Percentiles rank a stretch among this genome's conserved stretches.
Evolutionary conservation across 2,329 filamentous ascomycete species (phyloP).

Genomic region (Thermothelomyces thermophilus): DNA sequence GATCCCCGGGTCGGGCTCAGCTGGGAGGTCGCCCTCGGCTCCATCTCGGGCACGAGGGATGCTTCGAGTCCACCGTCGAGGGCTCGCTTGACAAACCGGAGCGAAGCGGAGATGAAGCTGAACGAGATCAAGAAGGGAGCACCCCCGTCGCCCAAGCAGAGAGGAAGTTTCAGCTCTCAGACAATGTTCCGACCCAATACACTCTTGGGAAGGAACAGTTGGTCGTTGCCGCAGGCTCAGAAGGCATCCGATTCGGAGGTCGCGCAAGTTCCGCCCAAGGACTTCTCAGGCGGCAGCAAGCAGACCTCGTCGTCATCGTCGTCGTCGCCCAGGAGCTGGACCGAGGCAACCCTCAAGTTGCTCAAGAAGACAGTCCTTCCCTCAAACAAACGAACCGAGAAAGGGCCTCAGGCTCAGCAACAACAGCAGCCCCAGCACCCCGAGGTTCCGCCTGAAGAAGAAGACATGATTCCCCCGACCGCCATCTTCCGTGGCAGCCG

Average conservation of each 20-base stretch:
- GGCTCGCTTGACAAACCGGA: conserved; percentile 28
- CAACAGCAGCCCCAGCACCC: neutral
- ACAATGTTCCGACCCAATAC: conserved; percentile 27
- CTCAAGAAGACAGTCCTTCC: conserved; percentile 24
- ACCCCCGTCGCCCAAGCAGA: conserved; percentile 28
- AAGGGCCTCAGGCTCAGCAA: neutral
- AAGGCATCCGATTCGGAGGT: conserved; percentile 26
- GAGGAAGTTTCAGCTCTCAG: conserved; percentile 23
- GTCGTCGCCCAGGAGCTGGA: conserved; percentile 30
- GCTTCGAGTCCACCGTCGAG: conserved; percentile 25
- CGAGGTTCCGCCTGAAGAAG: conserved; percentile 8
- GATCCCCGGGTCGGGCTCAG: conserved; percentile 39
- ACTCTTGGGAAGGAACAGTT: conserved; percentile 30
- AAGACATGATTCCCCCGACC: conserved; percentile 7
- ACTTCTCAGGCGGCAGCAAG: conserved; percentile 27
- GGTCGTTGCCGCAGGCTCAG: conserved; percentile 26
- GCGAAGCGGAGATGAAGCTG: conserved; percentile 38
- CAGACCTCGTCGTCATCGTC: conserved; percentile 28
- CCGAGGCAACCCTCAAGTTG: conserved; percentile 29
- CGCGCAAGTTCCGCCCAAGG: conserved; percentile 22
- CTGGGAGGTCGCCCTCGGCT: conserved; percentile 34
- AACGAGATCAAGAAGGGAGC: conserved; percentile 36
- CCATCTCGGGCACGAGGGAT: conserved; percentile 26
- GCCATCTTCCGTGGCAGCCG: conserved; percentile 28
- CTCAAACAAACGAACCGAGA: neutral